Evolutionary conservation across 371 early-diverging fungal genomes (phyloP).

Genomic region (Caulochytrium protostelioides): DNA sequence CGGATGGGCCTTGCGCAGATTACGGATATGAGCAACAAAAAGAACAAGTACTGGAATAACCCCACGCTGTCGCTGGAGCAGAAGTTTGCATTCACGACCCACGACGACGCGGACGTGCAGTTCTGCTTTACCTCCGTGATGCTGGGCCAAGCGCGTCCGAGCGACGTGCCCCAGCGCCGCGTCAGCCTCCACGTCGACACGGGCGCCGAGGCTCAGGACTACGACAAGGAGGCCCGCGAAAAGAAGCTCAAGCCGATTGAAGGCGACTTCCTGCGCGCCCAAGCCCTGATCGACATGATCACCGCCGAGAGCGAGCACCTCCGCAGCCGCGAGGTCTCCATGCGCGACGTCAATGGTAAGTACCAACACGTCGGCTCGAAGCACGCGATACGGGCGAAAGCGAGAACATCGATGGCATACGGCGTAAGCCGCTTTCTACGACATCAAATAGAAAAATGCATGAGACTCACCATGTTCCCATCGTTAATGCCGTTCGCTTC

Average conservation of each 20-base stretch:
- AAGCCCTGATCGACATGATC: constrained; percentile 48
- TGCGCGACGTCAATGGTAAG: constrained; percentile 75
- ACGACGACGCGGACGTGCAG: constrained; percentile 52
- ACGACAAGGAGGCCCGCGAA: constrained; percentile 32
- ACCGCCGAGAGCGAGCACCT: constrained; percentile 56
- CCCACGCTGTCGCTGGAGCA: not conserved
- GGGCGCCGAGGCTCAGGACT: constrained; percentile 68
- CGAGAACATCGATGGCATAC: not conserved
- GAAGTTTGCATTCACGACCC: constrained; percentile 43
- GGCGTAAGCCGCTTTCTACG: not conserved
- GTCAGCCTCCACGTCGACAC: constrained; percentile 55
- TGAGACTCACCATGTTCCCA: not conserved
- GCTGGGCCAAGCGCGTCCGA: not conserved
- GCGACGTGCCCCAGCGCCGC: constrained; percentile 20
- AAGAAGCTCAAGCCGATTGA: constrained; percentile 77
- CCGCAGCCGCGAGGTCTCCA: constrained; percentile 46
- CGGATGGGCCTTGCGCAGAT: not conserved
- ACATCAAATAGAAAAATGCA: not conserved
- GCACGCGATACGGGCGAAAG: not conserved
- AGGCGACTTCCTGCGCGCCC: constrained; percentile 55
- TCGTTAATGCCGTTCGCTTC: not conserved
- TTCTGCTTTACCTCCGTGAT: constrained; percentile 45
- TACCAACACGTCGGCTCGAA: not conserved
- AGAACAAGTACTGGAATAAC: constrained; percentile 1
- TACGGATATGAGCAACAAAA: not conserved